A percentile compares a stretch with the other conserved stretches of the same genome.
These are phyloP conservation scores for Viola pubescens DNA, from an alignment of 441 rosid species.

Conservation along the genomic window DNA sequence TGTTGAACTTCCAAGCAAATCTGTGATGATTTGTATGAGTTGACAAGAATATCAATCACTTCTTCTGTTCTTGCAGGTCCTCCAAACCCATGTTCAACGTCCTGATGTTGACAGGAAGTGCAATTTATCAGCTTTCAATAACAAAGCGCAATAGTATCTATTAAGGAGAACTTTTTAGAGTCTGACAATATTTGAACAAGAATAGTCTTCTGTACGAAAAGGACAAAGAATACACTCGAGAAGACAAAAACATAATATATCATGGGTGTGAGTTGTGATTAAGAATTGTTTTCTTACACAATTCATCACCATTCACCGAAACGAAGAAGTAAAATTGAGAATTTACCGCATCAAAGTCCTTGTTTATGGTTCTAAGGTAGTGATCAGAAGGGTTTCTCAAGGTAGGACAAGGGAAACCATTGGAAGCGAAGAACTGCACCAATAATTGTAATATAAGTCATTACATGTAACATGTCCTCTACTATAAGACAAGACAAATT, in stretches of 20 bases:
- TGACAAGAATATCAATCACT: conserved; percentile 25
- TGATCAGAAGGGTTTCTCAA: conserved; percentile 40
- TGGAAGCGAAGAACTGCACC: conserved; percentile 32
- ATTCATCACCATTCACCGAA: background rate
- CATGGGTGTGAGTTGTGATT: background rate
- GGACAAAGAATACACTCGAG: background rate
- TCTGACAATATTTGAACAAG: too few species aligned
- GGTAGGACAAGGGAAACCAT: conserved; percentile 43
- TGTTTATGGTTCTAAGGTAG: conserved; percentile 38
- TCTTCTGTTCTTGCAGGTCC: conserved; percentile 15
- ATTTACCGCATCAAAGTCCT: conserved; percentile 37
- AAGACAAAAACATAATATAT: too few species aligned
- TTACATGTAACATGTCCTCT: background rate
- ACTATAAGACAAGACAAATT: background rate
- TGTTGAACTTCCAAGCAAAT: conserved; percentile 19
- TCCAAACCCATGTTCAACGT: conserved; percentile 28
- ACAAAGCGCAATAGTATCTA: too few species aligned
- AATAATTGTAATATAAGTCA: too few species aligned
- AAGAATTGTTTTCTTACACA: too few species aligned
- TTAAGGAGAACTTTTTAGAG: too few species aligned
- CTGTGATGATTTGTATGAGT: conserved; percentile 31
- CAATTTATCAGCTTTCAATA: too few species aligned
- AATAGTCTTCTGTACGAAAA: too few species aligned
- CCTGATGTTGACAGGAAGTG: conserved; percentile 16
- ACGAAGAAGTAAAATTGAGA: background rate